Evolutionary conservation across 495 filamentous ascomycete genomes (phyloP).

Genomic region (Neurospora africana): DNA sequence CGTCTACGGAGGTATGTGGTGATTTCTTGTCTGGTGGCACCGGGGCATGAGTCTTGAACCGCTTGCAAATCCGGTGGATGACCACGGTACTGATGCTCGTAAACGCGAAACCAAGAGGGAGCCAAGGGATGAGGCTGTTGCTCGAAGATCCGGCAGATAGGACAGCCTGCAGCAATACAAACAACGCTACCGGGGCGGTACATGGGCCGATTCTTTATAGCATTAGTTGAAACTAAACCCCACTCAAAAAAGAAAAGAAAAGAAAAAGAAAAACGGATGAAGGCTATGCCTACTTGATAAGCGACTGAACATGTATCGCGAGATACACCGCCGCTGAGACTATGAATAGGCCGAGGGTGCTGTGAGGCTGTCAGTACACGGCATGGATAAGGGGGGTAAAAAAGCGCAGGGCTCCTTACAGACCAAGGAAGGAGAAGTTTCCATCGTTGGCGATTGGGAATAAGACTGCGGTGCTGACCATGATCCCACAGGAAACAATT

Average conservation of each 20-base stretch:
- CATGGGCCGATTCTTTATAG: constrained; percentile 11
- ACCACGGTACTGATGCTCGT: constrained; percentile 12
- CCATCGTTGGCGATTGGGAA: constrained; percentile 17
- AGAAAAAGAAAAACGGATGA: neutral
- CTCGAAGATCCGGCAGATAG: constrained; percentile 4
- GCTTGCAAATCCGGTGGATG: constrained; percentile 2
- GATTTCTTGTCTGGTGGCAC: neutral
- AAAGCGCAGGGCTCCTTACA: constrained; percentile 16
- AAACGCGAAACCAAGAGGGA: constrained; percentile 13
- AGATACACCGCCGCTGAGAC: constrained; percentile 8
- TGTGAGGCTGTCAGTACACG: constrained; percentile 7
- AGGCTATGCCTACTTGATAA: neutral
- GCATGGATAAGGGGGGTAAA: neutral
- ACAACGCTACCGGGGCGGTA: constrained; percentile 9
- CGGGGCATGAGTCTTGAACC: neutral
- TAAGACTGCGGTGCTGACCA: constrained; percentile 26
- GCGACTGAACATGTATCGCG: neutral
- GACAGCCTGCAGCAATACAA: constrained; percentile 12
- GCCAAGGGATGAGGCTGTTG: constrained; percentile 16
- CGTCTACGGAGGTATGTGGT: neutral
- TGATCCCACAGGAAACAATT: constrained; percentile 20
- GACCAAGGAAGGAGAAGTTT: constrained; percentile 14
- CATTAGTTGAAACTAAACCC: neutral
- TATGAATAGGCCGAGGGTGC: constrained; percentile 19
- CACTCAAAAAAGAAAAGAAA: too few species aligned